Base-by-base conservation (phyloP, 1,284 basidiomycete species). In the Phellinidium pouzarii region DNA sequence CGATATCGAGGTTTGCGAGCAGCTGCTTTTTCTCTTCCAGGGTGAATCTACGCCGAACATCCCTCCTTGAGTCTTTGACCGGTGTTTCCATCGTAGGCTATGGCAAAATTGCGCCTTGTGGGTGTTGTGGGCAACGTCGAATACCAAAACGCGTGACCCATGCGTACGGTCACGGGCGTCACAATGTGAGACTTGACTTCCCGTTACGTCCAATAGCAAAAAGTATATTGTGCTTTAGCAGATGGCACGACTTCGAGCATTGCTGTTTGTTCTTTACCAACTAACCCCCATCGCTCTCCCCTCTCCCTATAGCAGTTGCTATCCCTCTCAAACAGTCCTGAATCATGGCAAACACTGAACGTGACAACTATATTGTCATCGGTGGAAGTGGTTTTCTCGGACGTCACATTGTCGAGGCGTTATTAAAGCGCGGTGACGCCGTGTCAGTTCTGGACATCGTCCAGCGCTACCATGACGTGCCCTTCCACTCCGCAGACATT, bases 321-420 rank as follows among this genome's bases (percentile, higher is more conserved):
- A 3, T 25, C 17, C n/a, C 42, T 42, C 43, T 50, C 45, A 31
- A n/a, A 42, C 27, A 14, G 20, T 23, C n/a, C 27, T 46, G 43
- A 50, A 45, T n/a, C 22, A 44, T 29, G 43, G 22, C 8, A 12
- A 40, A 7, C 20, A 40, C 34, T n/a, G 34, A 23, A 9, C 47
- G 40, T n/a, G 84, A 89, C 57, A 67, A 77, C 14, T 91, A 86
- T 66, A 72, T 94, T 56, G 90, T 95, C 62, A 84, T 94, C 66
- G 92, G 92, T 38, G 92, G 92, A 49, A 91, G 88, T 63, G 93
- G 94, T 8, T 96, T 97, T 69, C 74, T 97, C 11, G 94, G 94
- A 38, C 74, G 91, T 57, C 89, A 93, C 64, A 90, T 97, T 59
- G 91, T 96, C 36, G 80, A 93, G 64, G 80, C 84, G 46, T 78